phyloP scores from a whole-genome alignment of 352 stramenopile genomes.

The Globisporangium echinulatum region DNA sequence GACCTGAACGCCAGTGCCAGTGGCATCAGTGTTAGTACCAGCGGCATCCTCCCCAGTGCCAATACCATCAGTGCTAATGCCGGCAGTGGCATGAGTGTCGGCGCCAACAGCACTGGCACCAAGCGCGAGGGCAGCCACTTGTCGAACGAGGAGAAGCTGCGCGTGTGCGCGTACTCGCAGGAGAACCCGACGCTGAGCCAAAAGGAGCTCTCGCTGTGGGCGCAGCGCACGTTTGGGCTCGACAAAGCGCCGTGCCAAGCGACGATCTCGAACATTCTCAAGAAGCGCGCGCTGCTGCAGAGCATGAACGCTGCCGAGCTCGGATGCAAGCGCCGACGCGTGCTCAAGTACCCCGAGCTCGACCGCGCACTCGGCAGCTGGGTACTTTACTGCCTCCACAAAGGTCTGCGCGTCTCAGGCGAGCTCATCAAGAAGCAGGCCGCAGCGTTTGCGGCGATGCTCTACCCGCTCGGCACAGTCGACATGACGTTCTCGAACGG shows the following conservation, averaged over 20 bases:
- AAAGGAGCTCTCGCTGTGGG: conserved; percentile 38
- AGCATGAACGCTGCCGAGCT: conserved; percentile 27
- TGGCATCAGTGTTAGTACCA: too few species aligned
- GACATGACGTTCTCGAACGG: conserved; percentile 53
- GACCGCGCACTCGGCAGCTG: conserved; percentile 41
- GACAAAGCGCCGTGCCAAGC: conserved; percentile 36
- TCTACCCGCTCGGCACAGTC: conserved; percentile 13
- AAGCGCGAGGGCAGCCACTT: conserved; percentile 17
- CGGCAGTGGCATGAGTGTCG: too few species aligned
- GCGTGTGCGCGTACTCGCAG: conserved; percentile 46
- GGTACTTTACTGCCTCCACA: conserved; percentile 31
- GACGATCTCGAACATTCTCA: conserved; percentile 58
- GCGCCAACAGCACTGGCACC: too few species aligned
- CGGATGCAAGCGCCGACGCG: conserved; percentile 29
- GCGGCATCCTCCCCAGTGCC: too few species aligned
- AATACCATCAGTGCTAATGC: too few species aligned
- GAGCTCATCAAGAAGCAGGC: conserved; percentile 33
- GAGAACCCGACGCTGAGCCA: conserved; percentile 42
- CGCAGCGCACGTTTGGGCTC: conserved; percentile 41
- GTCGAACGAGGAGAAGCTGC: conserved; percentile 52
- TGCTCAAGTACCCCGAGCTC: conserved; percentile 47
- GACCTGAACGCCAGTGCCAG: too few species aligned
- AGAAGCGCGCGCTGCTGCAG: conserved; percentile 32
- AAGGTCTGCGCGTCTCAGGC: conserved; percentile 18
- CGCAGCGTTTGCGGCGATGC: conserved; percentile 27